Evolutionary conservation across 1,139 yeast genomes (phyloP).

Genomic region (Kodamaea derodonti): DNA sequence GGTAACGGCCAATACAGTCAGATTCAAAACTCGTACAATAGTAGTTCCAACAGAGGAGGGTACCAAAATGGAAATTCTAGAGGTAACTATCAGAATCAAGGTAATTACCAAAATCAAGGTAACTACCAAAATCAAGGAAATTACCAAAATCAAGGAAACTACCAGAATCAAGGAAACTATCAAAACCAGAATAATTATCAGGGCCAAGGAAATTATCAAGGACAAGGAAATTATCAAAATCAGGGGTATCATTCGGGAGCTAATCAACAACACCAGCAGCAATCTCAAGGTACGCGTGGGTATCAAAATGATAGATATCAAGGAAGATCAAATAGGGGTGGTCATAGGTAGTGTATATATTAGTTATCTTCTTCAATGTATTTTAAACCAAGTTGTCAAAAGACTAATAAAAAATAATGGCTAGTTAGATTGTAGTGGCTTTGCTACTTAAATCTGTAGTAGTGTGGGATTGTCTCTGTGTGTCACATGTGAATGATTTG

Average conservation of each 20-base stretch:
- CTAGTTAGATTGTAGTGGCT: too few species aligned
- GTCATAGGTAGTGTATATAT: background rate
- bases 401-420: too few species aligned
- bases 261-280: background rate
- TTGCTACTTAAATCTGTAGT: too few species aligned
- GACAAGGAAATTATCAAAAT: background rate
- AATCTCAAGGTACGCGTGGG: background rate
- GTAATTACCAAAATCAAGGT: conserved; percentile 1
- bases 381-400: too few species aligned
- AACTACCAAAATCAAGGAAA: background rate
- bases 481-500: too few species aligned
- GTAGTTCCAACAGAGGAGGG: conserved; percentile 3
- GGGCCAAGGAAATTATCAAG: background rate
- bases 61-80: background rate
- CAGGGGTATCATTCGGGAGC: too few species aligned
- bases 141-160: background rate
- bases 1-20: conserved; percentile 4
- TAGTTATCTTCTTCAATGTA: too few species aligned
- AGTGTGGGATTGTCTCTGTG: too few species aligned
- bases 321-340: background rate
- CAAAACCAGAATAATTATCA: background rate
- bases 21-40: conserved; percentile 3
- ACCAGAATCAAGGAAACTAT: background rate
- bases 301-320: background rate
- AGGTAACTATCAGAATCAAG: background rate